Percentiles rank a stretch among this genome's conserved stretches.
These are phyloP conservation scores for Lactarius psammicola DNA, from an alignment of 768 basidiomycete species.

Conservation along the genomic window DNA sequence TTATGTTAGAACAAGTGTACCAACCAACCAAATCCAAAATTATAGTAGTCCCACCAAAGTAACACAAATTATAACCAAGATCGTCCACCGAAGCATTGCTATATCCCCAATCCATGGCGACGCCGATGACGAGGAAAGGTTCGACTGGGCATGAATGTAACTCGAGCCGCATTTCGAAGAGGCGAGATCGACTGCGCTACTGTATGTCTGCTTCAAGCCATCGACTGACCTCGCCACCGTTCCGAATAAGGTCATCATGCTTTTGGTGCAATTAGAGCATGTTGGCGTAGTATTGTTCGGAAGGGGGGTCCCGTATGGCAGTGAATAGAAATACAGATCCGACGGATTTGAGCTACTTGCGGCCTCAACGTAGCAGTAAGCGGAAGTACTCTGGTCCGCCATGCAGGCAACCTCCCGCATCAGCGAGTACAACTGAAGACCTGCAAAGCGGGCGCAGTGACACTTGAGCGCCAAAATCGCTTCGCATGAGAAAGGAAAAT, in stretches of 20 bases:
- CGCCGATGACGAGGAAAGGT: slow-evolving; percentile 16
- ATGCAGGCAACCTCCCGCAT: slow-evolving; percentile 64
- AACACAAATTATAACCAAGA: neutral
- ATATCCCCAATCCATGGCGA: neutral
- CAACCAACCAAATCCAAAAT: neutral
- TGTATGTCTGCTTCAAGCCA: slow-evolving; percentile 50
- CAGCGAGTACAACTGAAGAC: slow-evolving; percentile 58
- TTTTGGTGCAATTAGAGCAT: slow-evolving; percentile 65
- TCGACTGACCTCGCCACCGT: slow-evolving; percentile 37
- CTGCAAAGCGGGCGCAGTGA: slow-evolving; percentile 39
- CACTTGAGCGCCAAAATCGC: neutral
- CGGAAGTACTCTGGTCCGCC: slow-evolving; percentile 51
- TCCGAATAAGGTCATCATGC: slow-evolving; percentile 55
- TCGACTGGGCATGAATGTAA: slow-evolving; percentile 37
- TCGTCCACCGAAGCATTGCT: neutral
- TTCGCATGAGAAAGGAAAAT: neutral
- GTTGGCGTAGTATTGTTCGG: slow-evolving; percentile 50
- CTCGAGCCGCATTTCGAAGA: slow-evolving; percentile 50
- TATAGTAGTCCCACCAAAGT: slow-evolving; percentile 12
- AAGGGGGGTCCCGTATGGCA: slow-evolving; percentile 58
- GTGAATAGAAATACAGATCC: slow-evolving; percentile 69
- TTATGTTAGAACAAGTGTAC: too few relatives aligned
- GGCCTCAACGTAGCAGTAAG: slow-evolving; percentile 76
- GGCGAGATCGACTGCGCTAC: slow-evolving; percentile 45
- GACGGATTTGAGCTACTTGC: slow-evolving; percentile 54